Conservation (phyloP, 2,329 filamentous ascomycete species). For the Fusarium mangiferae region DNA sequence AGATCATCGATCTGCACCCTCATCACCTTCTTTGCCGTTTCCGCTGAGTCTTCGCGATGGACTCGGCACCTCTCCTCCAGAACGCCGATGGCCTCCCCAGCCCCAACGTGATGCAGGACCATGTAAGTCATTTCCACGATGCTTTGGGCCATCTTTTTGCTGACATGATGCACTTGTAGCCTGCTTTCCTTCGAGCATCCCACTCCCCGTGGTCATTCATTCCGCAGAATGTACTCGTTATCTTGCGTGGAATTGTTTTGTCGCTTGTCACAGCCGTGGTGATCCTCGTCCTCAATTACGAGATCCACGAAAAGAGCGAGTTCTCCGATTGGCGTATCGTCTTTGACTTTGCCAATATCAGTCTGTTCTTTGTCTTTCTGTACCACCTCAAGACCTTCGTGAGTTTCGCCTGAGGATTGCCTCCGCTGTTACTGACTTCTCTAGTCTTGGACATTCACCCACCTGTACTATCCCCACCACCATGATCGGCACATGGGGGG, state of each 20-base stretch:
- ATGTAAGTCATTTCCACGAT: slow-evolving; percentile 42
- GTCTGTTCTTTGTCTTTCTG: slow-evolving; percentile 54
- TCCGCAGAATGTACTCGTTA: slow-evolving; percentile 57
- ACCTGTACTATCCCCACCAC: slow-evolving; percentile 59
- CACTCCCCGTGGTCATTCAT: slow-evolving; percentile 63
- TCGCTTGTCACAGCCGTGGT: slow-evolving; percentile 56
- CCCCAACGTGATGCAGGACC: slow-evolving; percentile 49
- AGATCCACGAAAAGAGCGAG: slow-evolving; percentile 54
- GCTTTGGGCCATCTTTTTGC: neutral
- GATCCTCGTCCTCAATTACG: slow-evolving; percentile 58
- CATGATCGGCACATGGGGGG: slow-evolving; percentile 49
- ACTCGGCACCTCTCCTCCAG: slow-evolving; percentile 50
- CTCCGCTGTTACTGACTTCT: neutral
- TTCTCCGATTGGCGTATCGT: slow-evolving; percentile 54
- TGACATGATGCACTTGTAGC: slow-evolving; percentile 48
- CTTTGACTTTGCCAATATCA: slow-evolving; percentile 62
- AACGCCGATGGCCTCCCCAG: slow-evolving; percentile 46
- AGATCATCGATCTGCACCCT: neutral
- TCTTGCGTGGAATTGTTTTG: slow-evolving; percentile 55
- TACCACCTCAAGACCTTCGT: slow-evolving; percentile 62
- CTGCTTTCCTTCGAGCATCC: slow-evolving; percentile 61
- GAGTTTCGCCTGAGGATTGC: slow-evolving; percentile 35
- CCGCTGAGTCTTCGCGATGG: slow-evolving; percentile 41
- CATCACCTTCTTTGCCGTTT: neutral
- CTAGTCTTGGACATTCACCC: slow-evolving; percentile 64